Conservation (phyloP, 139 green algal species). For the Coccomyxa sp. region DNA sequence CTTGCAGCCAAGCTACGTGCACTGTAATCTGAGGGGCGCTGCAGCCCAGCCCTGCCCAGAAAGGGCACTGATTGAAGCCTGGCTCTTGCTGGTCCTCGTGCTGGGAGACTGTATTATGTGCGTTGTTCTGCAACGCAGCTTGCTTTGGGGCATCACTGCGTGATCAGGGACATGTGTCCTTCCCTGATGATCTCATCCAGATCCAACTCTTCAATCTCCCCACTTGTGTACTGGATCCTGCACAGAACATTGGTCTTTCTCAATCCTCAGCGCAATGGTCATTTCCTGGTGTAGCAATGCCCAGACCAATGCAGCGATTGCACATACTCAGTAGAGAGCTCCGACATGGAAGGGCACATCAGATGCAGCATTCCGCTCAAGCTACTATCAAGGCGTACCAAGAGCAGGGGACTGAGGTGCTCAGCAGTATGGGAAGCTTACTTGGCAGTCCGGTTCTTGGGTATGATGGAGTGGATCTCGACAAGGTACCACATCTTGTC, state of each 20-base stretch:
- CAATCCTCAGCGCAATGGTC: not conserved
- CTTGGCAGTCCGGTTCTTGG: constrained; percentile 62
- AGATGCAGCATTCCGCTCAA: no score
- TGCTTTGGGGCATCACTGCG: no score
- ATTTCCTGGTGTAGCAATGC: not conserved
- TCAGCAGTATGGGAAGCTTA: constrained; percentile 29
- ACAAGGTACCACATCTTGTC: constrained; percentile 85
- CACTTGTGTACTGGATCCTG: constrained; percentile 79
- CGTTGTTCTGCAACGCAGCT: no score
- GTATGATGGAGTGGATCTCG: constrained; percentile 67
- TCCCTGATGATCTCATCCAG: constrained; percentile 78
- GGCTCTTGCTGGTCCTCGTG: no score
- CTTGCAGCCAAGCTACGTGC: no score
- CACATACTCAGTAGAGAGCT: not conserved
- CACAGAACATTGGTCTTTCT: not conserved
- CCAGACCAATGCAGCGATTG: no score
- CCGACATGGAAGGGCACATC: not conserved
- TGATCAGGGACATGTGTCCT: constrained; percentile 65
- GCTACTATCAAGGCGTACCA: not conserved
- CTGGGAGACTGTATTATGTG: no score
- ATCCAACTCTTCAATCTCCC: constrained; percentile 78
- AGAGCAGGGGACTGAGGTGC: not conserved
- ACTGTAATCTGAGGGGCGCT: no score
- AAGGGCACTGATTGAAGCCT: no score
- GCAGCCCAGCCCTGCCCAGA: no score